Percentiles rank a stretch among this genome's conserved stretches.
Evolutionary conservation across 164 flowering plant genomes (phyloP).

Genomic region (Buxus sempervirens): DNA sequence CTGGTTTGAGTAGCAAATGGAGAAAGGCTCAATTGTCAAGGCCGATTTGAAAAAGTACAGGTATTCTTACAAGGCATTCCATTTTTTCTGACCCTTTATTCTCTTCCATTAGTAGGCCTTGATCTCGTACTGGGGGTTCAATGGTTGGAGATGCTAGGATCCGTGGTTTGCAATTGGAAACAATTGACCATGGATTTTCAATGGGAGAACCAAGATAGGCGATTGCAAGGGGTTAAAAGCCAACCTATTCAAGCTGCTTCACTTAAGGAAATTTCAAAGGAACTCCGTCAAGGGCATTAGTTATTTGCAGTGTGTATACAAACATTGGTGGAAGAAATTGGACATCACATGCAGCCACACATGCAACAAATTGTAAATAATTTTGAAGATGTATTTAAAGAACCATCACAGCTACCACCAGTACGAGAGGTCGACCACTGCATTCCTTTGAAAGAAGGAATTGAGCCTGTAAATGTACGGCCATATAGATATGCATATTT

Average conservation of each 20-base stretch:
- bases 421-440: background rate
- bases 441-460: conserved; percentile 3
- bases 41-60: background rate
- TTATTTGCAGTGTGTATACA: background rate
- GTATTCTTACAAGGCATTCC: background rate
- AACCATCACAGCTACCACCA: background rate
- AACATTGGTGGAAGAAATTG: background rate
- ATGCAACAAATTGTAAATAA: background rate
- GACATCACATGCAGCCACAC: background rate
- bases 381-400: background rate
- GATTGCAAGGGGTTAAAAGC: background rate
- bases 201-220: background rate
- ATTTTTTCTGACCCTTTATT: background rate
- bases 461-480: background rate
- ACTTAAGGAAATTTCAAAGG: background rate
- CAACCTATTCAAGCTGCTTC: background rate
- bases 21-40: background rate
- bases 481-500: conserved; percentile 7
- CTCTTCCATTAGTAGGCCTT: background rate
- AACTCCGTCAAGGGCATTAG: background rate
- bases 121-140: background rate
- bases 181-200: conserved; percentile 4
- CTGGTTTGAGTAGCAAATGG: no score
- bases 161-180: conserved; percentile 4
- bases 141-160: conserved; percentile 2